A percentile compares a stretch with the other conserved stretches of the same genome.
phyloP scores from a whole-genome alignment of 176 grass and related monocot genomes.

The Zoysia japonica region DNA sequence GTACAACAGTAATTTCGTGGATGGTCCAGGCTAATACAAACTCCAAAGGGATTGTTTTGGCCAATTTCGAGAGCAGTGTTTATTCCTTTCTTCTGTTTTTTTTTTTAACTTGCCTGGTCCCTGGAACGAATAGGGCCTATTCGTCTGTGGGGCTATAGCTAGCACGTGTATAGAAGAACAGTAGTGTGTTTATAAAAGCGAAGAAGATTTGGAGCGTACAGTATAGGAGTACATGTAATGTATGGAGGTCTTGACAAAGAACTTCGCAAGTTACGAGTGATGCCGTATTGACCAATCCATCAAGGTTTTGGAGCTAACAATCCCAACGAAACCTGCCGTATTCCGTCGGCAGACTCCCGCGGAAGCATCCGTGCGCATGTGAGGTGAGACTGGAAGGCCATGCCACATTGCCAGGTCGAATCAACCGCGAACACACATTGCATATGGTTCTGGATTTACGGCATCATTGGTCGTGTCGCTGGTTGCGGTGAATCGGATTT shows the following conservation, averaged over 20 bases:
- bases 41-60: background rate
- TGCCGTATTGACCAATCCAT: slow-evolving; percentile 57
- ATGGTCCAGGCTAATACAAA: background rate
- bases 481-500: background rate
- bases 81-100: slow-evolving; percentile 2
- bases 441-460: background rate
- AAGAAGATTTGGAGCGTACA: slow-evolving; percentile 8
- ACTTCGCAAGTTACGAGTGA: slow-evolving; percentile 31
- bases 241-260: slow-evolving; percentile 23
- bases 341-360: slow-evolving; percentile 1
- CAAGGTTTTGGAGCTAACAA: slow-evolving; percentile 25
- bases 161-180: background rate
- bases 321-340: slow-evolving; percentile 35
- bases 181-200: background rate
- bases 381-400: slow-evolving; percentile 33
- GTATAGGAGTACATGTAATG: background rate
- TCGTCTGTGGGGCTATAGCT: too few relatives aligned
- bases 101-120: background rate
- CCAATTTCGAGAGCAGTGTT: background rate
- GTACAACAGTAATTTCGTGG: background rate
- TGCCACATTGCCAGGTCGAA: background rate
- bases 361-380: slow-evolving; percentile 35
- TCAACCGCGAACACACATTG: background rate
- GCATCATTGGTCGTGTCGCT: background rate
- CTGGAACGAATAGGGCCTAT: background rate